These are phyloP conservation scores for Plantago coronopus DNA, from an alignment of 305 asterid genomes.

Conservation along the genomic window DNA sequence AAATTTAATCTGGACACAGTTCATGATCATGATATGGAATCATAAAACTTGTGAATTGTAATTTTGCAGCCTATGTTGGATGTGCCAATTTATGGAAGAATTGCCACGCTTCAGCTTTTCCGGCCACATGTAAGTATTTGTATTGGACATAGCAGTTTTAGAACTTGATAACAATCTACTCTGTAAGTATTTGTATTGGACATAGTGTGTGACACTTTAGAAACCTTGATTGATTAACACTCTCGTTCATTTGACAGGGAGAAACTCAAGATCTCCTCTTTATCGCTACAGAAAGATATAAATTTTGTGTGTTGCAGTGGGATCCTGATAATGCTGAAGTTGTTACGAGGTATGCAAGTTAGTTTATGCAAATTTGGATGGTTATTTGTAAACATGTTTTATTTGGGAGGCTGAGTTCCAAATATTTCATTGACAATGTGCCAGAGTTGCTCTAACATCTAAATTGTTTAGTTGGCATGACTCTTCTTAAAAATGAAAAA, in stretches of 20 bases:
- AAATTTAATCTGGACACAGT: neutral
- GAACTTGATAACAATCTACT: conserved; percentile 7
- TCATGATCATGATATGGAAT: neutral
- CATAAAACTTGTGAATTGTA: conserved; percentile 21
- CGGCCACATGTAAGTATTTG: conserved; percentile 84
- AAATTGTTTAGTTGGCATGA: conserved; percentile 16
- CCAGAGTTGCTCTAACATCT: neutral
- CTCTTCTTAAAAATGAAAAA: neutral
- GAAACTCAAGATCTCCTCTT: conserved; percentile 91
- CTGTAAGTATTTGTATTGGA: neutral
- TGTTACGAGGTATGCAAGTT: conserved; percentile 60
- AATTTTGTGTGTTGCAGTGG: conserved; percentile 92
- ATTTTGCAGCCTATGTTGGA: conserved; percentile 84
- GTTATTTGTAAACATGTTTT: too few relatives aligned
- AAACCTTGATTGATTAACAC: conserved; percentile 1
- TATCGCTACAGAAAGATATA: conserved; percentile 88
- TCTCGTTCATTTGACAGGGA: conserved; percentile 49
- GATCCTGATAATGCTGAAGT: conserved; percentile 77
- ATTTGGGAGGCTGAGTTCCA: too few relatives aligned
- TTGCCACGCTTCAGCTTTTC: conserved; percentile 95
- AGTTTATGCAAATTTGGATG: neutral
- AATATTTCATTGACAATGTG: neutral
- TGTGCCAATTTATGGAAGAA: conserved; percentile 98
- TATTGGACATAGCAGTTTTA: conserved; percentile 16
- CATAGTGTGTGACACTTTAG: neutral